A percentile compares a stretch with the other conserved stretches of the same genome.
phyloP scores from a whole-genome alignment of 2,329 filamentous ascomycete genomes.

The Fusarium pseudoanthophilum region DNA sequence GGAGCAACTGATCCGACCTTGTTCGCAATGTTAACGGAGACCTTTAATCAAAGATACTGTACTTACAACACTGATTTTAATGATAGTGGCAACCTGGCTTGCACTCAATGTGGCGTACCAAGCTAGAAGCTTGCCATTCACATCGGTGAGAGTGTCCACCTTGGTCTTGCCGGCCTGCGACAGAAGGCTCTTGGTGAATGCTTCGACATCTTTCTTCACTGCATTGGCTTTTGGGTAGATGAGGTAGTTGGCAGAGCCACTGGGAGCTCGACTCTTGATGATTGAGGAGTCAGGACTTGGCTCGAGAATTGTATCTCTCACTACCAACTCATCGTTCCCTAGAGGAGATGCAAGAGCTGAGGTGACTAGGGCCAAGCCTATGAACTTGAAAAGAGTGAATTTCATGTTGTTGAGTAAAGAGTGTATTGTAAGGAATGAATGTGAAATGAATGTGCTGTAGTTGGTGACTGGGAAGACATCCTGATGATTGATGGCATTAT shows the following conservation, averaged over 20 bases:
- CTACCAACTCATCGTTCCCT: not conserved
- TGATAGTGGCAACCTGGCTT: not conserved
- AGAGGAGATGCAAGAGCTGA: not conserved
- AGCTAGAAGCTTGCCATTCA: not conserved
- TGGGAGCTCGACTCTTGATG: not conserved
- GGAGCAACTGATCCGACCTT: not conserved
- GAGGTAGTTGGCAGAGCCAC: not conserved
- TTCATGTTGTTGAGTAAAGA: not conserved
- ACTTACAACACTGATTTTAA: not conserved
- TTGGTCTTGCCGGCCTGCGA: not conserved
- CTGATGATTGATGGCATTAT: not conserved
- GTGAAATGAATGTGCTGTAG: not conserved
- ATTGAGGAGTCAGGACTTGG: not conserved
- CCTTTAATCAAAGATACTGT: accelerated
- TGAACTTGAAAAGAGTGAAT: not conserved
- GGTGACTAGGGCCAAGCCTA: not conserved
- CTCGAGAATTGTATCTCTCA: not conserved
- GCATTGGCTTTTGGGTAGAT: not conserved
- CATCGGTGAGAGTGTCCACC: not conserved
- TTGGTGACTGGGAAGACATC: not conserved
- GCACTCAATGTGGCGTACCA: not conserved
- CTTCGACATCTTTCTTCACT: not conserved
- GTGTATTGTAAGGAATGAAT: not conserved
- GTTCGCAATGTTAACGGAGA: accelerated
- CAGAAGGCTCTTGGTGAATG: not conserved